These are phyloP conservation scores for Pythium brassicae DNA, from an alignment of 352 stramenopile species.

Conservation along the genomic window DNA sequence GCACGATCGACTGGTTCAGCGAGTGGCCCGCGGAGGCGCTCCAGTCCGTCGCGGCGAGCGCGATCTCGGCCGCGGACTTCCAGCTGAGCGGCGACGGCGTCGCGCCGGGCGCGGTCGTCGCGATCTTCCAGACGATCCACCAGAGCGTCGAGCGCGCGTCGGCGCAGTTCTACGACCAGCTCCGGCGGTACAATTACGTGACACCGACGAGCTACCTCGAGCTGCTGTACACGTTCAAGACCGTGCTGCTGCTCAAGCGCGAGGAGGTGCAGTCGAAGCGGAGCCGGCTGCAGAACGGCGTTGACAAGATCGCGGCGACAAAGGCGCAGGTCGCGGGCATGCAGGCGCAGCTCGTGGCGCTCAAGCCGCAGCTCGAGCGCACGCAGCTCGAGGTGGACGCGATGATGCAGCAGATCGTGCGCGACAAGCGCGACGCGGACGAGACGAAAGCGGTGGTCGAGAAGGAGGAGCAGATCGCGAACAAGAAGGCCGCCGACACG, in stretches of 20 bases:
- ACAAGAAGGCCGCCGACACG: constrained; percentile 91
- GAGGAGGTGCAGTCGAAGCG: constrained; percentile 86
- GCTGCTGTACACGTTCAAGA: constrained; percentile 92
- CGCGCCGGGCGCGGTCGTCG: constrained; percentile 48
- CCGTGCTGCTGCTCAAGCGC: constrained; percentile 83
- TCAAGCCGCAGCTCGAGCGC: constrained; percentile 90
- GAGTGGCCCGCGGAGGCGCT: constrained; percentile 84
- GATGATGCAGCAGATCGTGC: constrained; percentile 93
- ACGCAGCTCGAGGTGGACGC: constrained; percentile 91
- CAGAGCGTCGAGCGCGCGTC: constrained; percentile 86
- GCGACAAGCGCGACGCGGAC: constrained; percentile 90
- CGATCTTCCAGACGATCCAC: constrained; percentile 85
- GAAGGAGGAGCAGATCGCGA: constrained; percentile 89
- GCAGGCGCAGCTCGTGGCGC: constrained; percentile 88
- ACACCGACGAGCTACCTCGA: constrained; percentile 94
- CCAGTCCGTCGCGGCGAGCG: constrained; percentile 72
- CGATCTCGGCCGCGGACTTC: constrained; percentile 58
- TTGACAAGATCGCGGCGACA: constrained; percentile 92
- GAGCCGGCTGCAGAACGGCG: constrained; percentile 84
- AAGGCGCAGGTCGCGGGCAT: constrained; percentile 91
- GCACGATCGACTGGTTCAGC: constrained; percentile 88
- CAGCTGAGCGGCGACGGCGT: constrained; percentile 39
- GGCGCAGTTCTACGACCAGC: constrained; percentile 79
- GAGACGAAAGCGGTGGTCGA: constrained; percentile 90
- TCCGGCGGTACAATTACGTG: constrained; percentile 92